These are phyloP conservation scores for Trichoderma sp. DNA, from an alignment of 2,329 filamentous ascomycete species.

Conservation along the genomic window DNA sequence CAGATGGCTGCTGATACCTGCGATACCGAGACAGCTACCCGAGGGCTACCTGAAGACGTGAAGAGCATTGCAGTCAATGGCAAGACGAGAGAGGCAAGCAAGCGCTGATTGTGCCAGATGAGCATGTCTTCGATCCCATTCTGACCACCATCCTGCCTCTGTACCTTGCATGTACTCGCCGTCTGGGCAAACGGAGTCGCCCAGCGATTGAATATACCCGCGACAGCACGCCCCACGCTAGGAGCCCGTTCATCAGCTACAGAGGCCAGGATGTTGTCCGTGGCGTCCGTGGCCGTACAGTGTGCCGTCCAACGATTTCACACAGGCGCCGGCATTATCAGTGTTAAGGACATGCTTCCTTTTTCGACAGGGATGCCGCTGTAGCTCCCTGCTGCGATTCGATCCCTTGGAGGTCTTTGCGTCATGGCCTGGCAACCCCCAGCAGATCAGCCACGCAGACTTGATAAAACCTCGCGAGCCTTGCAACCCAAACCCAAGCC, in stretches of 20 bases:
- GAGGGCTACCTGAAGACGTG: background rate
- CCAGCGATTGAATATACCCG: constrained; percentile 11
- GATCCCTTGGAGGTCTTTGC: constrained; percentile 8
- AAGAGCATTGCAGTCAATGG: background rate
- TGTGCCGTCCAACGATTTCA: background rate
- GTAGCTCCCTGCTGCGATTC: background rate
- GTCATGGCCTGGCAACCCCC: constrained; percentile 2
- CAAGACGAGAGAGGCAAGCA: background rate
- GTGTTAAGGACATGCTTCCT: constrained; percentile 10
- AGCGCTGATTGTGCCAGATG: background rate
- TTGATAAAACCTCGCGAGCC: background rate
- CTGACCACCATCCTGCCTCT: constrained; percentile 12
- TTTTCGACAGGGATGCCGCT: background rate
- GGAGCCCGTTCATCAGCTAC: constrained; percentile 10
- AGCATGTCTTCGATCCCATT: background rate
- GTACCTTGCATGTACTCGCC: constrained; percentile 9
- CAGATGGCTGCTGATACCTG: constrained; percentile 14
- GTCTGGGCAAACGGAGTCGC: background rate
- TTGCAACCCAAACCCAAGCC: background rate
- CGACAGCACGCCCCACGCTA: constrained; percentile 11
- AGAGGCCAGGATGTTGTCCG: background rate
- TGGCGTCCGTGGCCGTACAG: constrained; percentile 6
- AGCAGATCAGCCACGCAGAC: background rate
- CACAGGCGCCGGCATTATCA: constrained; percentile 1
- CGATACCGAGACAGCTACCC: constrained; percentile 7